Evolutionary conservation across 2,329 filamentous ascomycete species (phyloP), one percentile per base, ranked within the genome.

Genomic region (Phialemoniopsis sp.): DNA sequence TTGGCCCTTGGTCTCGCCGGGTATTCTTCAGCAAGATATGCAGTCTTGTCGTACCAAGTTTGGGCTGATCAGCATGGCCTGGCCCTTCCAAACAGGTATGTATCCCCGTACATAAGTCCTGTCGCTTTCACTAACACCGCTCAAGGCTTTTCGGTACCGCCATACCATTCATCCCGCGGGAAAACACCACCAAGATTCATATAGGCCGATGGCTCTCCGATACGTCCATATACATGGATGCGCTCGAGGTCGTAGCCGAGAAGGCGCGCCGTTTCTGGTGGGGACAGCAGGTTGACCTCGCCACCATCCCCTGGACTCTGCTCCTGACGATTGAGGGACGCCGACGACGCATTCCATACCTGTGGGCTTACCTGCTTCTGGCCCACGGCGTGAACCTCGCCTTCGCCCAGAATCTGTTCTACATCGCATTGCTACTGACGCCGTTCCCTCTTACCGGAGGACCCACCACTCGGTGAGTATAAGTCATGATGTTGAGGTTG

Each of bases 361-460:
- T 76, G 2, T 72, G 73, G 55, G 69, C 73, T 3, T 83, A 81
- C 47, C 66, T 82, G 42, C 55, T 70, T 13, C 58, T 85, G n/a
- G 72, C 72, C 13, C 77, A 82, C 38, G 61, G 79, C 5, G 70
- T 81, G 38, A 77, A 70, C 40, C 59, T 85, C 10, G 79, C 76
- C 0, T 82, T 76, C 48, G 76, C 78, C 3, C 73, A 80, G 56
- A 82, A 79, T 47, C 58, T 85, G 21, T 85, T 85, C 60, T 80
- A 76, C 50, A 52, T 82, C 9, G 70, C 74, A 8, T 60, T 82
- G 19, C 60, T 81, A 9, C 66, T 80, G 18, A 78, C 73, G 1
- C 76, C 77, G 1, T 54, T 71, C 5, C 71, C 75, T 2, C 44
- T 75, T 42, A 31, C 53, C 41, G 46, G 13, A n/a, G 13, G 3